phyloP scores from a whole-genome alignment of 495 filamentous ascomycete species.

The Aspergillus sparsus region DNA sequence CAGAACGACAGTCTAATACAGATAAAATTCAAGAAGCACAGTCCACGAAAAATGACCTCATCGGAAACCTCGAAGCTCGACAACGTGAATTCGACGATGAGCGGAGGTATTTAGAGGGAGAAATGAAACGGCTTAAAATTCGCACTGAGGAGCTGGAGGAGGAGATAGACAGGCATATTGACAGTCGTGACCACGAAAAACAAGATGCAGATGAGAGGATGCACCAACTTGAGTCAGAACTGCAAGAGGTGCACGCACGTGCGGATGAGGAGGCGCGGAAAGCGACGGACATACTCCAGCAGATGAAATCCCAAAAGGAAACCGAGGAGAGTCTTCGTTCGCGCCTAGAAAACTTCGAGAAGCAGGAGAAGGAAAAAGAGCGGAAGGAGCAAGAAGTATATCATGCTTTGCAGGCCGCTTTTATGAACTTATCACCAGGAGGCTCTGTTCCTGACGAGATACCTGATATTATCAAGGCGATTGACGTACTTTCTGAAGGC shows the following conservation, averaged over 20 bases:
- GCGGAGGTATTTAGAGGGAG: slow-evolving; percentile 73
- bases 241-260: slow-evolving; percentile 60
- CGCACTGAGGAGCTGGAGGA: slow-evolving; percentile 87
- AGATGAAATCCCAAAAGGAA: slow-evolving; percentile 56
- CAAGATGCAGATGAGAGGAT: slow-evolving; percentile 66
- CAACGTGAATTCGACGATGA: slow-evolving; percentile 87
- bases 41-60: slow-evolving; percentile 89
- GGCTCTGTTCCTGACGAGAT: slow-evolving; percentile 58
- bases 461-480: slow-evolving; percentile 57
- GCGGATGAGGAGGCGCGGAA: slow-evolving; percentile 59
- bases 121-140: slow-evolving; percentile 71
- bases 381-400: slow-evolving; percentile 54
- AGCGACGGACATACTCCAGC: slow-evolving; percentile 54
- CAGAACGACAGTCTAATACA: slow-evolving; percentile 64
- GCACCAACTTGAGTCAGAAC: slow-evolving; percentile 66
- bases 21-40: slow-evolving; percentile 76
- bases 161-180: slow-evolving; percentile 81
- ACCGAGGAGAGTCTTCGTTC: slow-evolving; percentile 45
- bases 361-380: slow-evolving; percentile 43
- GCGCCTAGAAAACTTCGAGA: slow-evolving; percentile 53
- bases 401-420: slow-evolving; percentile 59
- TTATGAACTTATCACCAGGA: slow-evolving; percentile 61
- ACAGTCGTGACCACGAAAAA: slow-evolving; percentile 76
- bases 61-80: slow-evolving; percentile 90
- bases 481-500: slow-evolving; percentile 64